These are phyloP conservation scores for Backusella sp. DNA, from an alignment of 192 early-diverging fungal species.

Conservation along the genomic window DNA sequence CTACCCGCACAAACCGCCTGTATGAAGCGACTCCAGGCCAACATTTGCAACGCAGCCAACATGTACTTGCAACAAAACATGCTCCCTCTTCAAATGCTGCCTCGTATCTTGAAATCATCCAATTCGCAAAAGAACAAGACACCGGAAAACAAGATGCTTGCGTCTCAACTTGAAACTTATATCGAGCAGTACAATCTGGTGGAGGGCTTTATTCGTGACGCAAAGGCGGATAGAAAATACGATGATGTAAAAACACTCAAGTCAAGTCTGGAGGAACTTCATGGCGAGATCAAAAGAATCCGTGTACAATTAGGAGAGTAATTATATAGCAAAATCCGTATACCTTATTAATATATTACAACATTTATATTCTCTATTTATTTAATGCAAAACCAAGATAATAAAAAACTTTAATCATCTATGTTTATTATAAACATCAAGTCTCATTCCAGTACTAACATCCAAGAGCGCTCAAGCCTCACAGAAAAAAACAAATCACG, in stretches of 20 bases:
- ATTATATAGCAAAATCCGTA: background rate
- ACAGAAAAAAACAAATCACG: too few relatives aligned
- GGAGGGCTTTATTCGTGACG: slow-evolving; percentile 62
- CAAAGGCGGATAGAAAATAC: slow-evolving; percentile 60
- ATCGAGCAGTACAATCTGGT: slow-evolving; percentile 68
- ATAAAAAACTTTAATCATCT: background rate
- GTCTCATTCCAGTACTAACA: too few relatives aligned
- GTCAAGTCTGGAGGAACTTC: slow-evolving; percentile 61
- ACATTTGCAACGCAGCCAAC: slow-evolving; percentile 60
- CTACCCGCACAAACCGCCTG: slow-evolving; percentile 48
- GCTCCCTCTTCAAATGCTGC: slow-evolving; percentile 74
- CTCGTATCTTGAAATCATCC: slow-evolving; percentile 48
- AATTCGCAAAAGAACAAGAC: background rate
- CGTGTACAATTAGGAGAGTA: slow-evolving; percentile 3
- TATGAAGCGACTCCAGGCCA: slow-evolving; percentile 59
- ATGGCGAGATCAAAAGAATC: slow-evolving; percentile 55
- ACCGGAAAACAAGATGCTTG: slow-evolving; percentile 34
- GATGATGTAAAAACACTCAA: slow-evolving; percentile 73
- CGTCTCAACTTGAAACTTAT: slow-evolving; percentile 52
- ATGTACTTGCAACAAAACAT: slow-evolving; percentile 77
- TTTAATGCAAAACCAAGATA: background rate
- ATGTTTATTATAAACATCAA: background rate
- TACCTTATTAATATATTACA: background rate
- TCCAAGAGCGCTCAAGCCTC: too few relatives aligned
- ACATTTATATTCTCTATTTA: background rate